These are phyloP conservation scores for Aspergillus baeticus DNA, from an alignment of 495 filamentous ascomycete species.

Conservation along the genomic window DNA sequence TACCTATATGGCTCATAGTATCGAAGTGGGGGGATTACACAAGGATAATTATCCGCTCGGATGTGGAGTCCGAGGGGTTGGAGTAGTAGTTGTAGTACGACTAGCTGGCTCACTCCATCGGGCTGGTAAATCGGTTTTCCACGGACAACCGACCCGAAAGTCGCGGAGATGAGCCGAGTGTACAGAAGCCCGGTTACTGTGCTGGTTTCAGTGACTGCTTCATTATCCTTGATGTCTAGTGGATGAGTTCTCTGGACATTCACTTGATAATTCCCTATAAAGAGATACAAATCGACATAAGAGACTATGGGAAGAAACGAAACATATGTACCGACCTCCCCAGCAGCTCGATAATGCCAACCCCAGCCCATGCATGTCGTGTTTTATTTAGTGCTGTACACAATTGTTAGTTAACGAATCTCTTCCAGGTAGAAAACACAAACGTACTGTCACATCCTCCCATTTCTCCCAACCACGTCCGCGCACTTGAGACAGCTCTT, in stretches of 20 bases:
- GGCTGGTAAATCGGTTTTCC: neutral
- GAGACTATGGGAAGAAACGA: neutral
- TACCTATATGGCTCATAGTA: neutral
- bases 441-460: slow-evolving; percentile 58
- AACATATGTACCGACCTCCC: neutral
- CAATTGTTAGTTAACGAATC: neutral
- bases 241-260: neutral
- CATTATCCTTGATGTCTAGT: neutral
- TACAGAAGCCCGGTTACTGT: neutral
- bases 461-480: slow-evolving; percentile 91
- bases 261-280: neutral
- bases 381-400: slow-evolving; percentile 4
- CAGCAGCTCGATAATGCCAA: neutral
- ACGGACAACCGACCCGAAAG: slow-evolving; percentile 1
- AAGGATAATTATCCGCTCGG: slow-evolving; percentile 22
- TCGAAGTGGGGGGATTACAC: neutral
- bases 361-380: neutral
- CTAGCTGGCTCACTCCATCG: neutral
- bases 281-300: neutral
- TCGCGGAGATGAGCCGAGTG: neutral
- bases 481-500: slow-evolving; percentile 79
- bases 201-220: too few relatives aligned
- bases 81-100: neutral
- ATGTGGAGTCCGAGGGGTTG: slow-evolving; percentile 2
- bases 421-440: neutral